These are phyloP conservation scores for Phyllosticta citrichinensis DNA, from an alignment of 2,329 filamentous ascomycete genomes.

Conservation along the genomic window DNA sequence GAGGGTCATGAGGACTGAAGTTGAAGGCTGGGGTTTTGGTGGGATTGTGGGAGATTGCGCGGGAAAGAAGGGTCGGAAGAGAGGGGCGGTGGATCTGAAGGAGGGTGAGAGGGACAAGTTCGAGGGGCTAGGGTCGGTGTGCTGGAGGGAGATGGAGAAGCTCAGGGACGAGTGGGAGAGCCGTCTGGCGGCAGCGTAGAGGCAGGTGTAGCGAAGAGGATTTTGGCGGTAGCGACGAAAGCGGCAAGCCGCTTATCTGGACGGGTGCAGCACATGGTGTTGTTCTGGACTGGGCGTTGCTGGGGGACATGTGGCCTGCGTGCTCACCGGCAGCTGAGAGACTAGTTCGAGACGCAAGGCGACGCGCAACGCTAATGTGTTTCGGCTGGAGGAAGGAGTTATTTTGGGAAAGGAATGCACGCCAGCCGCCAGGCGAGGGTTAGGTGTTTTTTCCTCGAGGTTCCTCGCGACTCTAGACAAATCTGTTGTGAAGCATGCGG, in stretches of 20 bases:
- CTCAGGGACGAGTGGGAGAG: constrained; percentile 56
- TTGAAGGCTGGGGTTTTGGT: constrained; percentile 71
- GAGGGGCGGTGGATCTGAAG: constrained; percentile 49
- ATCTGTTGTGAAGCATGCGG: neutral
- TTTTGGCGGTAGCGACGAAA: neutral
- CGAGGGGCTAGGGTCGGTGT: constrained; percentile 48
- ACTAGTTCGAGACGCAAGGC: neutral
- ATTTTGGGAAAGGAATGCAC: neutral
- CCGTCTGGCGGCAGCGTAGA: neutral
- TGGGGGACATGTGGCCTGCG: neutral
- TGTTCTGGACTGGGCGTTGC: neutral
- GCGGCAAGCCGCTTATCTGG: neutral
- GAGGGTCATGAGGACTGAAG: constrained; percentile 65
- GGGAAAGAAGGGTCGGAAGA: constrained; percentile 45
- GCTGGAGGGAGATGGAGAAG: constrained; percentile 63
- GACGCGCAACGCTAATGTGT: neutral
- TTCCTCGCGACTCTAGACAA: neutral
- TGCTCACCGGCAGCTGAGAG: neutral
- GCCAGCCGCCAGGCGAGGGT: neutral
- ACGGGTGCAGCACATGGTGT: neutral
- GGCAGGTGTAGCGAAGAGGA: neutral
- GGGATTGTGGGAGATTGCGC: constrained; percentile 43
- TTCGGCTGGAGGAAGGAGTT: neutral
- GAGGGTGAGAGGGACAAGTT: constrained; percentile 52
- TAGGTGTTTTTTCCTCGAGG: neutral